Base-by-base conservation (phyloP, 352 stramenopile genomes). In the Phytophthora capsici region DNA sequence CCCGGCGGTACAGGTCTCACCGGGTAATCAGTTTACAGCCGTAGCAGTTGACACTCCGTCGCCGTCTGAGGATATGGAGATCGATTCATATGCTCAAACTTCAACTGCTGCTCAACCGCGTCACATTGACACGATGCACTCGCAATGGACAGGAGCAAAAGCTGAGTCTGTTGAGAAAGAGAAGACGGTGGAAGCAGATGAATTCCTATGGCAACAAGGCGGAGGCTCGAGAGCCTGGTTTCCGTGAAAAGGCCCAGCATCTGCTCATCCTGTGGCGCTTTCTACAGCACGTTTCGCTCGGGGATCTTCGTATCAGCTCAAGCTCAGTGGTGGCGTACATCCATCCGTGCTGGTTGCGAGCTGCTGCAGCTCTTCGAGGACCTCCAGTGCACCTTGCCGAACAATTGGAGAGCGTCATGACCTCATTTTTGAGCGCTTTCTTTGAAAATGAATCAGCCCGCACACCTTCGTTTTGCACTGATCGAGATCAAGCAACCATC, bases 191-290 rank as follows among this genome's bases (percentile, higher is more conserved):
- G 17, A 8, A 16, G n/a, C 25, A 13, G 48, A 62, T 6, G 19
- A 34, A 17, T 41, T 41, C 9, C 47, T 20, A 14, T 72, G 57
- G 64, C 64, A 68, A 22, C 25, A 55, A 17, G 12, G 0, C 17
- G 3, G 3, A 44, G 6, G 36, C 40, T 10, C 30, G 23, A 6
- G 38, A 58, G 6, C 43, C 13, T 22, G 44, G 44, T 14, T 66
- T 66, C 26, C 37, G 23, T 20, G 63, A 71, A 28, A 71, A 66
- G 32, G 50, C 25, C 7, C 52, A 62, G 17, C 49, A 71, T 20
- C 28, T 71, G 8, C 48, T 71, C 12, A 62, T 71, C 43, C 32
- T 71, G 26, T 71, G 63, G 63, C 44, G 43, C 6, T 61, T 70
- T 17, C 37, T 70, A 8, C 55, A 47, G 14, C 17, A 25, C 17